Evolutionary conservation across 495 filamentous ascomycete genomes (phyloP).

Genomic region (Aspergillus bertholletiae): DNA sequence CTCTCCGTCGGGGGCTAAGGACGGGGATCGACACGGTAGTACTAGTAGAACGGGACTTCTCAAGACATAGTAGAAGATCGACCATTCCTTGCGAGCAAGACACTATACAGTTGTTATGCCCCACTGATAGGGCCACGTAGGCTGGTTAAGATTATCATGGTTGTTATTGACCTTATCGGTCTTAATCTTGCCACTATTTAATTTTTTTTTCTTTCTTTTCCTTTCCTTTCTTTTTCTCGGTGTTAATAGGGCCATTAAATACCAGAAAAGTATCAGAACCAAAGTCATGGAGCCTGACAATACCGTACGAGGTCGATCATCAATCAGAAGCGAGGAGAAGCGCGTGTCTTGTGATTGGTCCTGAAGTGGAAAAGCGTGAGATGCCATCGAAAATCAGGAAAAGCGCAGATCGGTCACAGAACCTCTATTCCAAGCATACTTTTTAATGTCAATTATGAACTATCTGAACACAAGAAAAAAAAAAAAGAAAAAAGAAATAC

Average conservation of each 20-base stretch:
- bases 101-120: too few species aligned
- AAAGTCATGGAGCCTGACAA: constrained; percentile 5
- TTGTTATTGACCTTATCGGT: too few species aligned
- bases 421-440: neutral
- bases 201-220: too few species aligned
- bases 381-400: constrained; percentile 7
- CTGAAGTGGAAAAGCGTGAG: constrained; percentile 14
- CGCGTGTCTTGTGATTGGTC: constrained; percentile 19
- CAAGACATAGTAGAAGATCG: too few species aligned
- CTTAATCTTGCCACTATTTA: too few species aligned
- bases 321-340: constrained; percentile 14
- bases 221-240: too few species aligned
- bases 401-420: neutral
- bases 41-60: neutral
- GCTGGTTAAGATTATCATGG: too few species aligned
- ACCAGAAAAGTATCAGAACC: too few species aligned
- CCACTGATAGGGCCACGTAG: neutral
- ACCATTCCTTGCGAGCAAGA: too few species aligned
- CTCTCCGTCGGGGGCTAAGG: neutral
- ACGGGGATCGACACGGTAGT: neutral
- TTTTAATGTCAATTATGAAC: neutral
- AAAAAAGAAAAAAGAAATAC: too few species aligned
- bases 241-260: too few species aligned
- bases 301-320: constrained; percentile 6
- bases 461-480: neutral